phyloP scores from a whole-genome alignment of 768 basidiomycete genomes.

The Polyporus arcularius region DNA sequence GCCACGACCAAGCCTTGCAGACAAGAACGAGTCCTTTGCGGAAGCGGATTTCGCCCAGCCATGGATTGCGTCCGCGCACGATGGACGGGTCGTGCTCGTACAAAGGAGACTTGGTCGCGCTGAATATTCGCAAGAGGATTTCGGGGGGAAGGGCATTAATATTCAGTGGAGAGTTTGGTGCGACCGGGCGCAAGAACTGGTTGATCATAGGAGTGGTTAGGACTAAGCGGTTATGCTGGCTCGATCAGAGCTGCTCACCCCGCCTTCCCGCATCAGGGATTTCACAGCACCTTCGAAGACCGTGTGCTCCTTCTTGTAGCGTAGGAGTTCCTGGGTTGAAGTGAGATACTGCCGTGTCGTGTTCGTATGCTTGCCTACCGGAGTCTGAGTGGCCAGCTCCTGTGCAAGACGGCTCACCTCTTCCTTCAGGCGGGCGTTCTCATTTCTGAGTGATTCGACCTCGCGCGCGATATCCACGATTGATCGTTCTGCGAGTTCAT shows the following conservation, averaged over 20 bases:
- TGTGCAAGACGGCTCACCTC: background rate
- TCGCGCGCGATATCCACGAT: slow-evolving; percentile 4
- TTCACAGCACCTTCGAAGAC: background rate
- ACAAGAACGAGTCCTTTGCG: slow-evolving; percentile 8
- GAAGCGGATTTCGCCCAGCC: slow-evolving; percentile 1
- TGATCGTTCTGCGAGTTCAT: background rate
- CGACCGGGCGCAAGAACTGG: background rate
- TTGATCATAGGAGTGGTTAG: background rate
- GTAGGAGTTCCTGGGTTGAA: background rate
- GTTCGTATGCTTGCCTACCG: background rate
- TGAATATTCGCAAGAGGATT: slow-evolving; percentile 4
- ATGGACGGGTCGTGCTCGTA: slow-evolving; percentile 2
- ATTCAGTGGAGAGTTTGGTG: background rate
- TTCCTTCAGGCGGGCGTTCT: background rate
- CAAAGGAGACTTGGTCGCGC: background rate
- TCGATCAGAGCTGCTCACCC: background rate
- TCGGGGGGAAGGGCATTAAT: slow-evolving; percentile 1
- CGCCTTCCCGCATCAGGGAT: slow-evolving; percentile 1
- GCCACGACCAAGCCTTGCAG: slow-evolving; percentile 4
- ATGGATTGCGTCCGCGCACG: background rate
- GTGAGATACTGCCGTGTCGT: background rate
- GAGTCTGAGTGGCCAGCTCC: background rate
- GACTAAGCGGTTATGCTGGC: too few relatives aligned
- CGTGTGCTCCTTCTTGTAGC: background rate
- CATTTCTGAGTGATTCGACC: background rate